These are phyloP conservation scores for Colletotrichum liriopes DNA, from an alignment of 2,329 filamentous ascomycete species.

Conservation along the genomic window DNA sequence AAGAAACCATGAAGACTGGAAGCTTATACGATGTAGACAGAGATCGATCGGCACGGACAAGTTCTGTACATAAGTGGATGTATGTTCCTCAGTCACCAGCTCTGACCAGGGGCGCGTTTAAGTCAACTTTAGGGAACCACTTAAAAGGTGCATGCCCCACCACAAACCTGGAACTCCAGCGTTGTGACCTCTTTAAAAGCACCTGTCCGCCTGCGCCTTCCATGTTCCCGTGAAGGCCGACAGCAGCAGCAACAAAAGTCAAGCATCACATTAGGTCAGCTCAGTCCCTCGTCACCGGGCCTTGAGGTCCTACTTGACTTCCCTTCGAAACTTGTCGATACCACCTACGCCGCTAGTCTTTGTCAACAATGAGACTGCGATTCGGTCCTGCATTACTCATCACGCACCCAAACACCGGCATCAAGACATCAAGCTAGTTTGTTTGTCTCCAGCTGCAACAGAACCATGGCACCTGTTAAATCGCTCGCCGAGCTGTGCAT, in stretches of 20 bases:
- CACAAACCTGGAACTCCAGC: constrained; percentile 5
- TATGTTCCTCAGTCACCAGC: not conserved
- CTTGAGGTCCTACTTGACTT: not conserved
- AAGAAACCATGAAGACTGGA: not conserved
- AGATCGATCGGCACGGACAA: not conserved
- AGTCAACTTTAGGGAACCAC: constrained; percentile 5
- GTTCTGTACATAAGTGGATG: not conserved
- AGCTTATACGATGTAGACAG: not conserved
- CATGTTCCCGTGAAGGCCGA: not conserved
- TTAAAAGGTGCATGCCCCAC: constrained; percentile 18
- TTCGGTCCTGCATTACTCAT: not conserved
- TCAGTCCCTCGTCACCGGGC: not conserved
- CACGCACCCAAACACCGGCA: not conserved
- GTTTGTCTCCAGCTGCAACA: constrained; percentile 3
- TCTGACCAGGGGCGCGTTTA: constrained; percentile 7
- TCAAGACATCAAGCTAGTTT: not conserved
- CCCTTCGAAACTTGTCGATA: not conserved
- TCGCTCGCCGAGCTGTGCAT: constrained; percentile 68
- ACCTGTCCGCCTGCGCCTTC: constrained; percentile 8
- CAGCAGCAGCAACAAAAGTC: constrained; percentile 25
- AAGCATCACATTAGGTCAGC: constrained; percentile 7
- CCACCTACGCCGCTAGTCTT: not conserved
- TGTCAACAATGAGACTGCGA: constrained; percentile 29
- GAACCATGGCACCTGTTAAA: constrained; percentile 51
- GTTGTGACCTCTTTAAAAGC: constrained; percentile 23